Percentiles rank a stretch among this genome's conserved stretches.
phyloP scores from a whole-genome alignment of 306 rosid genomes.

The Acacia confusa region DNA sequence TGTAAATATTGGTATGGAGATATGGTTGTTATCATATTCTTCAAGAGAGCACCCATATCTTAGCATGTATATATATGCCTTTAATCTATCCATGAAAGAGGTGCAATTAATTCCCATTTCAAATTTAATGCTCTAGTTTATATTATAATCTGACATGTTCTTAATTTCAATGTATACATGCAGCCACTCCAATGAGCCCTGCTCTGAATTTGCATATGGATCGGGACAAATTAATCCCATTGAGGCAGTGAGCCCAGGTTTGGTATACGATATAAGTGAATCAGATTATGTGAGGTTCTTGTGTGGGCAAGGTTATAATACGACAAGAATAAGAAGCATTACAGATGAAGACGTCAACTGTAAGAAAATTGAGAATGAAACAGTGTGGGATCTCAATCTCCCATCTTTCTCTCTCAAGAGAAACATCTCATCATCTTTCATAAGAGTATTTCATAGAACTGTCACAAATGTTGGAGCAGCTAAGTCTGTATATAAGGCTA shows the following conservation, averaged over 20 bases:
- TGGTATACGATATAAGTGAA: constrained; percentile 25
- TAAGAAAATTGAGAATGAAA: not conserved
- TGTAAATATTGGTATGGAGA: too few relatives aligned
- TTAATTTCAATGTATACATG: not conserved
- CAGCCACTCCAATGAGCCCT: constrained; percentile 28
- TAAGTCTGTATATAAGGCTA: not conserved
- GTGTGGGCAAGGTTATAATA: constrained; percentile 42
- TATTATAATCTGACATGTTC: not conserved
- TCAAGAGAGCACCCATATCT: too few relatives aligned
- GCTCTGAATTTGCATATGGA: constrained; percentile 38
- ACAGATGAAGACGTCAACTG: constrained; percentile 5
- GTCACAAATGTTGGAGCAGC: not conserved
- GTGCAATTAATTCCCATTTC: too few relatives aligned
- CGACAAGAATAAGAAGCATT: not conserved
- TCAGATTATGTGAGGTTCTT: constrained; percentile 31
- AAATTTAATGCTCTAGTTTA: not conserved
- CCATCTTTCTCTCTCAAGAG: constrained; percentile 35
- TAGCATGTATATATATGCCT: too few relatives aligned
- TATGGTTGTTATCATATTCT: too few relatives aligned
- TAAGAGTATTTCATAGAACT: not conserved
- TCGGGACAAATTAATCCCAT: constrained; percentile 37
- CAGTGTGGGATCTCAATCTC: constrained; percentile 33
- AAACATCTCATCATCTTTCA: not conserved
- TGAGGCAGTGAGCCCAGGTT: constrained; percentile 35
- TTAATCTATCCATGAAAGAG: too few relatives aligned